Evolutionary conservation across 495 filamentous ascomycete genomes (phyloP).

Genomic region (Neurospora sp.): DNA sequence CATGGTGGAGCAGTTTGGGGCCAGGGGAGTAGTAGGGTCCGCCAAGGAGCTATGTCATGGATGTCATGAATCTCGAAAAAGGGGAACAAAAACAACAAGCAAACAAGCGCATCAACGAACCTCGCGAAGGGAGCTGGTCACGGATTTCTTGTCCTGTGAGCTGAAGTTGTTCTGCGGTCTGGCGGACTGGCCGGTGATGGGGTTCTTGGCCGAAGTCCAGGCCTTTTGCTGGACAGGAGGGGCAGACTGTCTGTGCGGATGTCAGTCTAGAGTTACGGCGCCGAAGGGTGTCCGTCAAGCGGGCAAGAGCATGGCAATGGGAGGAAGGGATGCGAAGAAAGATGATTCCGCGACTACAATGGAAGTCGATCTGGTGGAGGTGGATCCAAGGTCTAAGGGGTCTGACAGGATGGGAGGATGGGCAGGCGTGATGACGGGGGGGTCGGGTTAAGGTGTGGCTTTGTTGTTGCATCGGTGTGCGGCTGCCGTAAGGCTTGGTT

Average conservation of each 20-base stretch:
- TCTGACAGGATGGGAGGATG: background rate
- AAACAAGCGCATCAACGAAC: slow-evolving; percentile 10
- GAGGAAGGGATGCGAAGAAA: slow-evolving; percentile 4
- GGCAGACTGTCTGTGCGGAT: slow-evolving; percentile 22
- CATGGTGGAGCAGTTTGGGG: background rate
- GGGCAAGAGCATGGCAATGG: slow-evolving; percentile 1
- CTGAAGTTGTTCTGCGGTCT: slow-evolving; percentile 16
- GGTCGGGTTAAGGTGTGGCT: slow-evolving; percentile 1
- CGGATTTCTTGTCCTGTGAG: slow-evolving; percentile 19
- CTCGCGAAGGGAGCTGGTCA: slow-evolving; percentile 24
- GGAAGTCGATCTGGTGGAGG: background rate
- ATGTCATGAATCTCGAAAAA: background rate
- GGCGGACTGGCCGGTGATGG: slow-evolving; percentile 26
- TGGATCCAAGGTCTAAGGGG: background rate
- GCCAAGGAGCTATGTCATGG: background rate
- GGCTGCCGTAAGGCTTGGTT: slow-evolving; percentile 7
- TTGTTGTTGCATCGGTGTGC: slow-evolving; percentile 12
- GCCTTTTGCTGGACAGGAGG: slow-evolving; percentile 30
- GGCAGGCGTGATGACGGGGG: slow-evolving; percentile 1
- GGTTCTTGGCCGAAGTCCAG: slow-evolving; percentile 28
- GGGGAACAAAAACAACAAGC: background rate
- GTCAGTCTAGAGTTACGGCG: slow-evolving; percentile 11
- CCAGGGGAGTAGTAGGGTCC: background rate
- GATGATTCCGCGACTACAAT: background rate
- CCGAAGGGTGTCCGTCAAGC: background rate